Conservation (phyloP, 2,329 filamentous ascomycete species). For the Colletotrichum gloeosporioides region DNA sequence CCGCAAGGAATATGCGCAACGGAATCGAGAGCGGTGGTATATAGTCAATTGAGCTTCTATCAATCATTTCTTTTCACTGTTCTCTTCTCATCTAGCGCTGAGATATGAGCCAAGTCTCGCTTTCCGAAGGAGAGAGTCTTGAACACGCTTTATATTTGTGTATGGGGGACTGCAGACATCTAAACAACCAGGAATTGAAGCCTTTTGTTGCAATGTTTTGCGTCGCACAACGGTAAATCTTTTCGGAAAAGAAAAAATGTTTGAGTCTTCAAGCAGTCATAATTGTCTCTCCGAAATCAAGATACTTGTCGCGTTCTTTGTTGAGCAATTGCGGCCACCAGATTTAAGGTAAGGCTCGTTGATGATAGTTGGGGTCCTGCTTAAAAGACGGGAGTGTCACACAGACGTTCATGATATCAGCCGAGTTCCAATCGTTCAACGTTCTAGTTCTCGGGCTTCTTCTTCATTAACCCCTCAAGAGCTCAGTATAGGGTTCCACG, state of each 20-base stretch:
- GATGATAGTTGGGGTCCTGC: too few species aligned
- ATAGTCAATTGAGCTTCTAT: not conserved
- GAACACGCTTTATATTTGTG: not conserved
- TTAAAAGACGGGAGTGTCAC: too few species aligned
- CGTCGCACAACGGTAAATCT: not conserved
- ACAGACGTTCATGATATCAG: fast-evolving
- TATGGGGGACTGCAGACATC: not conserved
- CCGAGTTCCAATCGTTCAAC: fast-evolving
- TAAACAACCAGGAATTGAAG: not conserved
- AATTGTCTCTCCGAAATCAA: not conserved
- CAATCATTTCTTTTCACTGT: not conserved
- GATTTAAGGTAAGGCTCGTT: too few species aligned
- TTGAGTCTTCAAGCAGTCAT: not conserved
- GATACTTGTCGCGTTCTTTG: fast-evolving
- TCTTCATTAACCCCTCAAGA: fast-evolving
- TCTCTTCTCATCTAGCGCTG: too few species aligned
- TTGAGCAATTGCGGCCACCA: too few species aligned
- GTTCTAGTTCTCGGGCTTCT: fast-evolving
- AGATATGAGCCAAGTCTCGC: not conserved
- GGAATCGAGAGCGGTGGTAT: fast-evolving
- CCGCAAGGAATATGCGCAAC: not conserved
- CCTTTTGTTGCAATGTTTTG: not conserved
- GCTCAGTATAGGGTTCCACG: fast-evolving
- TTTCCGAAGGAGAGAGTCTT: not conserved
- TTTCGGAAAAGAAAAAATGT: fast-evolving